Base-by-base conservation (phyloP, 2,329 filamentous ascomycete species). In the Nannizziopsis arthrosporioides region DNA sequence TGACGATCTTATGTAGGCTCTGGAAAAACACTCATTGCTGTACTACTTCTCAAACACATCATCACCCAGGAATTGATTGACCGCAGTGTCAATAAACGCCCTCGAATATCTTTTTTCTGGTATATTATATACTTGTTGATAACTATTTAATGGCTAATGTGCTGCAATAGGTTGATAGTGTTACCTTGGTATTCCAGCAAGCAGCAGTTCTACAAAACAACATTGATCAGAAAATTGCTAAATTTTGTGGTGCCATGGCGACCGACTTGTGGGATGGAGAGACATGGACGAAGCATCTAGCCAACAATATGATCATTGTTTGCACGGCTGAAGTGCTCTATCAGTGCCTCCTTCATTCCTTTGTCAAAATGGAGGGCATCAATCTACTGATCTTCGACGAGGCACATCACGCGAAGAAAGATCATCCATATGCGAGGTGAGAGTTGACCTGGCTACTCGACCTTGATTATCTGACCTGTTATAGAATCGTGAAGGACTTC, bases 1-100 rank as follows among this genome's bases (percentile, higher is more conserved):
- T 27, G 7, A 6, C 30, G 18, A 39, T 15, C 1, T 11, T 37
- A 36, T 39, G 2, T 48, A 82, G 84, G 92, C 10, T 88, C 87
- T 2, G 92, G 92, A 2, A 98, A 98, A 67, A 98, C 92, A 0
- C 72, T 95, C n/a, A 95, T 98, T 56, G 89, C 92, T 0, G 88
- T 86, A 1, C 74, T 96, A 2, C 73, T 98, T 4, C 74, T 96
- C 18, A 79, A 81, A 35, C 78, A 93, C 62, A 74, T 79, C 8
- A 74, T 96, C 27, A 79, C 87, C 35, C 71, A 82, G 51, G 92
- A 98, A 62, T 68, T 95, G 1, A 80, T 85, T 53, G 69, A 79
- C 54, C 77, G 88, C 35, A 74, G 71, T 0, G 58, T 67, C 1
- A 83, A 82, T 1, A 72, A 73, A n/a, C 59, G 70, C 0, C 76